Evolutionary conservation across 129 eudicot species (phyloP), one percentile per base, ranked within the genome.

Genomic region (Silybum marianum): DNA sequence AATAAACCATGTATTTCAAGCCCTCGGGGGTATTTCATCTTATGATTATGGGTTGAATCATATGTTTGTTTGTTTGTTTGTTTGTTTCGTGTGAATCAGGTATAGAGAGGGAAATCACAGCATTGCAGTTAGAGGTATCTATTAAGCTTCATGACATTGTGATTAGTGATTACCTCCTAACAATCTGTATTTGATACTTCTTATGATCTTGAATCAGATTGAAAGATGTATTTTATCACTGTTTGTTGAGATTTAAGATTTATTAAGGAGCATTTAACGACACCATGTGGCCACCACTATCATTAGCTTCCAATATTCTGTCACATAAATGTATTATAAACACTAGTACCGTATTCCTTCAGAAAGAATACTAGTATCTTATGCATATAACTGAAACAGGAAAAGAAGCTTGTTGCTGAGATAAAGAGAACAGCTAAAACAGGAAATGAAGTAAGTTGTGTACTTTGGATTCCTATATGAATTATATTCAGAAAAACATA

Each of bases 381-480:
- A 76, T 62, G 42, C 40, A 62, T 58, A 10, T 74, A 68, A 75
- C 22, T 75, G 21, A 76, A 80, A 80, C 95, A 95, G 99, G 99
- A 95, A 89, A 95, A 95, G 88, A 92, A 85, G 86, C 97, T 95
- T 78, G 95, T 92, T 81, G 98, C 98, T 51, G 98, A 95, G 88
- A 95, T 95, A 86, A 95, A 95, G 86, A 93, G 88, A 87, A 92
- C 98, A 5, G 99, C 99, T 22, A 95, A 95, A 89, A 89, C 91
- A 23, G 98, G 99, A 70, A 95, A 95, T 78, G 99, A 95, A 97
- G 99, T 94, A 34, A 70, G 84, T 46, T 63, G 69, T 71, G 71
- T 67, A 67, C 67, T 46, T 75, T 73, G 42, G 28, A 26, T 40
- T 39, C 78, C 71, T 32, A 40, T 38, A 73, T 34, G 40, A 12